phyloP scores from a whole-genome alignment of 805 yeast species.

The Lachancea sp. region DNA sequence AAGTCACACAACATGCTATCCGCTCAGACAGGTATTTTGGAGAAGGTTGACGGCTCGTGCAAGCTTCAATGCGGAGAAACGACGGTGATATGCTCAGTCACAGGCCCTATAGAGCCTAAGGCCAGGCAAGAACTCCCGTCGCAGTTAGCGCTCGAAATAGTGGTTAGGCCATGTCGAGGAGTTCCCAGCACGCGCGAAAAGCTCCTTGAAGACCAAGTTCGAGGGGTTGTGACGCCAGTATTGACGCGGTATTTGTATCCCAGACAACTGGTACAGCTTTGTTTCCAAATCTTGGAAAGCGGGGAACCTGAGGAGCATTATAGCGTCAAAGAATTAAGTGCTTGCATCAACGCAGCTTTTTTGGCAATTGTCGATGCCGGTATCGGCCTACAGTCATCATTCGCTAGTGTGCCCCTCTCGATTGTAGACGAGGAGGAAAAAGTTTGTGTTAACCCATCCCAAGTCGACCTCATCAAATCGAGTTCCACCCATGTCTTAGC shows the following conservation, averaged over 20 bases:
- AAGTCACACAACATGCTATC: neutral
- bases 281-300: slow-evolving; percentile 54
- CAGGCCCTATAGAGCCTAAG: slow-evolving; percentile 88
- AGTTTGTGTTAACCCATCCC: slow-evolving; percentile 41
- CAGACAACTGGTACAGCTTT: slow-evolving; percentile 66
- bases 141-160: slow-evolving; percentile 67
- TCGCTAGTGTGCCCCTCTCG: slow-evolving; percentile 50
- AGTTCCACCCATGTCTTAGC: slow-evolving; percentile 62
- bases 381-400: slow-evolving; percentile 58
- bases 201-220: slow-evolving; percentile 62
- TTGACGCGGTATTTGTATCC: slow-evolving; percentile 66
- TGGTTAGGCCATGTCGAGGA: slow-evolving; percentile 73
- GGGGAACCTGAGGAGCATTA: slow-evolving; percentile 26
- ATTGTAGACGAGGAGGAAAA: slow-evolving; percentile 29
- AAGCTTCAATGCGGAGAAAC: slow-evolving; percentile 45
- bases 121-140: slow-evolving; percentile 80
- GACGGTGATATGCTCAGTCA: slow-evolving; percentile 64
- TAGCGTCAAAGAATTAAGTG: slow-evolving; percentile 50
- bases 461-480: slow-evolving; percentile 38
- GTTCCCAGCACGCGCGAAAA: slow-evolving; percentile 70
- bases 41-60: slow-evolving; percentile 78
- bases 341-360: slow-evolving; percentile 65
- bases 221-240: slow-evolving; percentile 52
- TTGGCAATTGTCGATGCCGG: slow-evolving; percentile 79
- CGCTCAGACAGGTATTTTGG: slow-evolving; percentile 30